phyloP scores from a whole-genome alignment of 371 early-diverging fungal species.

The Mortierella sp. region DNA sequence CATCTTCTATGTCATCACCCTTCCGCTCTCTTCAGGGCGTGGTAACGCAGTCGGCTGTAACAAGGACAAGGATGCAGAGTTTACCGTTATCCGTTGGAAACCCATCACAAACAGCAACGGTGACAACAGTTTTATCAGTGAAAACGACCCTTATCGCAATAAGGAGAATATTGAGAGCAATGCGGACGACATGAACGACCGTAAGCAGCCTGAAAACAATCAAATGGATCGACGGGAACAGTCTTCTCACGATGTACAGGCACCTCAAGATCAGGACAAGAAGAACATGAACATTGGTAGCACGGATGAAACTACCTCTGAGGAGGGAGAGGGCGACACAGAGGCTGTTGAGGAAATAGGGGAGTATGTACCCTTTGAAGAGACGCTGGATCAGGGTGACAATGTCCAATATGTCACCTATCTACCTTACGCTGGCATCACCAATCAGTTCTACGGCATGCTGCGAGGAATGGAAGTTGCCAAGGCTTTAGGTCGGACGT shows the following conservation, averaged over 20 bases:
- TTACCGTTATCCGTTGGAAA: conserved; percentile 37
- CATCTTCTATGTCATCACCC: conserved; percentile 34
- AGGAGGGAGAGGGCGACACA: conserved; percentile 1
- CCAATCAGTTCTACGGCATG: conserved; percentile 53
- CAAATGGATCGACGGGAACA: conserved; percentile 2
- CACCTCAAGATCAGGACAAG: conserved; percentile 2
- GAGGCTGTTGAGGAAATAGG: conserved; percentile 3
- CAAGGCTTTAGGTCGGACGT: conserved; percentile 31
- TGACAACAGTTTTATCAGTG: conserved; percentile 5
- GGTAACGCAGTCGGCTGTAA: conserved; percentile 21
- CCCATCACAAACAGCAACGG: conserved; percentile 10
- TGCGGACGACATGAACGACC: conserved; percentile 9
- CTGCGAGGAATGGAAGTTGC: conserved; percentile 49
- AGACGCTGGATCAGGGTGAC: conserved; percentile 26
- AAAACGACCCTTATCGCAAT: conserved; percentile 1
- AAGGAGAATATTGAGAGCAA: conserved; percentile 20
- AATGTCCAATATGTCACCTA: conserved; percentile 37
- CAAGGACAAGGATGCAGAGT: conserved; percentile 26
- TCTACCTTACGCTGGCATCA: conserved; percentile 49
- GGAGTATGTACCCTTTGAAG: conserved; percentile 25
- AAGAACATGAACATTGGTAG: conserved; percentile 1
- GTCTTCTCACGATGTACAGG: background rate
- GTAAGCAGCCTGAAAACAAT: background rate
- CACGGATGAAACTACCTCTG: conserved; percentile 14
- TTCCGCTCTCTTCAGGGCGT: conserved; percentile 15